phyloP scores from a whole-genome alignment of 2,329 filamentous ascomycete species.

The Cadophora sp. region DNA sequence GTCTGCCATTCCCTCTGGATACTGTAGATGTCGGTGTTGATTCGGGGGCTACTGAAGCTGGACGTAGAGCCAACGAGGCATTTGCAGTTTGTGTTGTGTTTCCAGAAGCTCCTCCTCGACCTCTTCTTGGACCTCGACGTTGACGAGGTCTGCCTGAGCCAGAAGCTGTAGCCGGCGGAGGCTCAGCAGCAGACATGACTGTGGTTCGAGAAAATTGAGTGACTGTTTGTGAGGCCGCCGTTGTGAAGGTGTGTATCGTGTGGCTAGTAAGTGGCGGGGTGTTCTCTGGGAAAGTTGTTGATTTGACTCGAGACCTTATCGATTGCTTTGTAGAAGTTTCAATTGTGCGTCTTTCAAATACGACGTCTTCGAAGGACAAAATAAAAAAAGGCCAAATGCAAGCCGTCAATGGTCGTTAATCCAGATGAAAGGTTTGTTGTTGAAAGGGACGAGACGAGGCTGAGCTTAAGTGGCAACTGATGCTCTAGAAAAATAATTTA shows the following conservation, averaged over 20 bases:
- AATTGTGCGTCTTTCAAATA: slow-evolving; percentile 39
- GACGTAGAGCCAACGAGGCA: slow-evolving; percentile 30
- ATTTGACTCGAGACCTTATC: background rate
- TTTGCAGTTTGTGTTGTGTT: slow-evolving; percentile 24
- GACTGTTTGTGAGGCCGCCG: slow-evolving; percentile 8
- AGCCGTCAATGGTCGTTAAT: slow-evolving; percentile 11
- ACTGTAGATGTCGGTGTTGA: slow-evolving; percentile 10
- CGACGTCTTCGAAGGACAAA: slow-evolving; percentile 42
- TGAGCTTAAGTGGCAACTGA: slow-evolving; percentile 26
- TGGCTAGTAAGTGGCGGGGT: slow-evolving; percentile 22
- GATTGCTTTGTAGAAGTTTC: slow-evolving; percentile 2
- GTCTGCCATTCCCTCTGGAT: slow-evolving; percentile 38
- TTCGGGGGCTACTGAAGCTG: slow-evolving; percentile 32
- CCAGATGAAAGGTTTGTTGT: background rate
- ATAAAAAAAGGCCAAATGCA: slow-evolving; percentile 28
- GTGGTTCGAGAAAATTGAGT: background rate
- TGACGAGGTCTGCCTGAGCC: slow-evolving; percentile 31
- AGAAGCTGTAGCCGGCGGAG: slow-evolving; percentile 22
- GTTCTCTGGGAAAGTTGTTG: slow-evolving; percentile 4
- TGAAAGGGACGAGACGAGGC: slow-evolving; percentile 29
- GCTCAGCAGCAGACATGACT: slow-evolving; percentile 36
- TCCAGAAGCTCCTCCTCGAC: slow-evolving; percentile 29
- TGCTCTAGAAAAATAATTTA: slow-evolving; percentile 1
- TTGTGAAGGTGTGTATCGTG: slow-evolving; percentile 1
- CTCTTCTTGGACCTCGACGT: slow-evolving; percentile 38